Percentiles rank a stretch among this genome's conserved stretches.
These are phyloP conservation scores for Termitomyces sp. DNA, from an alignment of 1,284 basidiomycete genomes.

Conservation along the genomic window DNA sequence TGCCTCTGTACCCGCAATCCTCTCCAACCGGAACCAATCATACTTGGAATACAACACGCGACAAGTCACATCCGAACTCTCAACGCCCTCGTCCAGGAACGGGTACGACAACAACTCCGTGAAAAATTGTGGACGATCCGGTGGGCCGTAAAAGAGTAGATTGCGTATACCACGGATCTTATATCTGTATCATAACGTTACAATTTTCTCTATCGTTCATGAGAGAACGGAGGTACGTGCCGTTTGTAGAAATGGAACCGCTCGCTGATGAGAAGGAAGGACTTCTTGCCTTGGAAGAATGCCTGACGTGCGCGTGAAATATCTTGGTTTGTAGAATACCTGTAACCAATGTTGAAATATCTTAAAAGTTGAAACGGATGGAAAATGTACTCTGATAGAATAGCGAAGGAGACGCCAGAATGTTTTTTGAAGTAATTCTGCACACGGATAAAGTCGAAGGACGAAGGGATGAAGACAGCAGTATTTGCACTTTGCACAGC, in stretches of 20 bases:
- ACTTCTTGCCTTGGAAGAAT: slow-evolving; percentile 87
- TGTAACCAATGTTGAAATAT: slow-evolving; percentile 24
- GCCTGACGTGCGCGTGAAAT: slow-evolving; percentile 90
- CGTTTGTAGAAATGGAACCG: slow-evolving; percentile 95
- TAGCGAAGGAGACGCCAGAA: slow-evolving; percentile 66
- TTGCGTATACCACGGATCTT: slow-evolving; percentile 90
- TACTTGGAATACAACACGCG: slow-evolving; percentile 82
- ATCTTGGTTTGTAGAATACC: slow-evolving; percentile 90
- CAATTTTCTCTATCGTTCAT: not conserved
- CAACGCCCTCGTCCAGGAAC: slow-evolving; percentile 79
- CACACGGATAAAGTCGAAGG: slow-evolving; percentile 94
- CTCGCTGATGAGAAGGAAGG: slow-evolving; percentile 89
- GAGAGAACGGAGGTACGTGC: not conserved
- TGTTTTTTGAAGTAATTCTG: slow-evolving; percentile 81
- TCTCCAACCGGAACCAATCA: slow-evolving; percentile 82
- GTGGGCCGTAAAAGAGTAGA: slow-evolving; percentile 88
- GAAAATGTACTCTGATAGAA: slow-evolving; percentile 76
- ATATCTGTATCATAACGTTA: slow-evolving; percentile 50
- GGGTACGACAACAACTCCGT: slow-evolving; percentile 84
- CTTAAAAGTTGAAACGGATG: not conserved
- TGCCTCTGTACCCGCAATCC: slow-evolving; percentile 64
- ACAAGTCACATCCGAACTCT: slow-evolving; percentile 74
- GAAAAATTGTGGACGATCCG: slow-evolving; percentile 89
- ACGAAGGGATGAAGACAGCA: slow-evolving; percentile 87
- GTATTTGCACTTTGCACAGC: slow-evolving; percentile 89